Conservation (phyloP, 352 stramenopile genomes). For the Phytophthora syringae region DNA sequence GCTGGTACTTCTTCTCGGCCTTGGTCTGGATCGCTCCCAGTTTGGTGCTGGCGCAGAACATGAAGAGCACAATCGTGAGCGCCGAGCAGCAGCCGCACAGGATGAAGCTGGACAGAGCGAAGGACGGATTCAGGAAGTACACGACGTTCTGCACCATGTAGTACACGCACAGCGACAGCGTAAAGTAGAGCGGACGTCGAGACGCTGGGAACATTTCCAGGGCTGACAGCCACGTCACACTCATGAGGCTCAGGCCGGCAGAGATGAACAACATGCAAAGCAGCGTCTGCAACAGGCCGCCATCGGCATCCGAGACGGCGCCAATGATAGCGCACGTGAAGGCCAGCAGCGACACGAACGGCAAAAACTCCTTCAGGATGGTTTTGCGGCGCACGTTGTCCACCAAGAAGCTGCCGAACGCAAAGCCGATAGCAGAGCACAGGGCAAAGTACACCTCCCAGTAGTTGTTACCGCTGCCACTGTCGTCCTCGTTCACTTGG, state of each 20-base stretch:
- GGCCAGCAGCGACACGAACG: slow-evolving; percentile 68
- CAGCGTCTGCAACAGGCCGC: slow-evolving; percentile 51
- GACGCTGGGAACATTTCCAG: slow-evolving; percentile 85
- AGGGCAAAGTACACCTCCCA: slow-evolving; percentile 67
- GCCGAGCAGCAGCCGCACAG: slow-evolving; percentile 46
- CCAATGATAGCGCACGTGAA: slow-evolving; percentile 68
- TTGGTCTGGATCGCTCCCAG: slow-evolving; percentile 86
- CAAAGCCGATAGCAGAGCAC: slow-evolving; percentile 53
- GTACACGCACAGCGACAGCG: slow-evolving; percentile 72
- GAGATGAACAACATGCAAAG: slow-evolving; percentile 73
- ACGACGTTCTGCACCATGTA: slow-evolving; percentile 63
- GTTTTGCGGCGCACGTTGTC: slow-evolving; percentile 90
- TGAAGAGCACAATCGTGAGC: slow-evolving; percentile 73
- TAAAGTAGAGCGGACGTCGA: slow-evolving; percentile 69
- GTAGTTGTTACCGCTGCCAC: slow-evolving; percentile 39
- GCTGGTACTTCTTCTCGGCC: slow-evolving; percentile 79
- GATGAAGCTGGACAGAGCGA: slow-evolving; percentile 65
- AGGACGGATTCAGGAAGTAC: slow-evolving; percentile 66
- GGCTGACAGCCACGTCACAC: slow-evolving; percentile 73
- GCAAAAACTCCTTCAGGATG: slow-evolving; percentile 89
- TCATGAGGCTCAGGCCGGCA: slow-evolving; percentile 72
- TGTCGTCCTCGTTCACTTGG: slow-evolving; percentile 30
- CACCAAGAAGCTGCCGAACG: slow-evolving; percentile 81
- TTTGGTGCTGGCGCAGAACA: slow-evolving; percentile 83
- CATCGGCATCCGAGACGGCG: slow-evolving; percentile 40